Evolutionary conservation across 495 filamentous ascomycete genomes (phyloP), one percentile per base, ranked within the genome.

Genomic region (Paragyromitra xinjiangensis): DNA sequence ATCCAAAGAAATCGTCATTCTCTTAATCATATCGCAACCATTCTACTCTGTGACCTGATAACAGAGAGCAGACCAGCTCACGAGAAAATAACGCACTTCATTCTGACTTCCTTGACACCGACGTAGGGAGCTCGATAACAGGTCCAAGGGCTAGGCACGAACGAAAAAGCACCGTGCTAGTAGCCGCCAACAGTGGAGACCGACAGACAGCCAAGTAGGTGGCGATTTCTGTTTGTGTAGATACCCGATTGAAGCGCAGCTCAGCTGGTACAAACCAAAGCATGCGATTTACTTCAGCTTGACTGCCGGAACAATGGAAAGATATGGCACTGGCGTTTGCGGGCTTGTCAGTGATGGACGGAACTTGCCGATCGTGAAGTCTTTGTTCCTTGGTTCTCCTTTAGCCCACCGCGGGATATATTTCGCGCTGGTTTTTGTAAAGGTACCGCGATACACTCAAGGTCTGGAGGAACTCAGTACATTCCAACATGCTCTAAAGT

Each of bases 201-300:
- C 9, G 6, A 26, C 37, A 71, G 14, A 24, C 40, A 19, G 37
- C 19, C 39, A 74, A 59, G 12, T 29, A 11, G 45, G 56, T 37
- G 16, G 34, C 19, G 11, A 12, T 6, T 9, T 51, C 34, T 56
- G 6, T 26, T 64, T 11, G 40, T 65, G 62, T 67, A 50, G 63
- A 59, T 59, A 73, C 50, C 71, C 71, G 71, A 45, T 61, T 29
- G 26, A 67, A 73, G 24, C 26, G 11, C 40, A 62, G 45, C 12
- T 61, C 64, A 74, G 64, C 70, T 73, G 2, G 22, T 56, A 65
- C 59, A 22, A 42, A 34, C 12, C n/a, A 11, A 55, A 26, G 26
- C 24, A 62, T 53, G 8, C 16, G 1, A 16, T 12, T 6, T 19
- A 34, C 44, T 58, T 29, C 53, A 50, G 45, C 26, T 51, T 12